Evolutionary conservation across 2,329 filamentous ascomycete species (phyloP), one percentile per base, ranked within the genome.

Genomic region (Iodosphaeria phyllophila): DNA sequence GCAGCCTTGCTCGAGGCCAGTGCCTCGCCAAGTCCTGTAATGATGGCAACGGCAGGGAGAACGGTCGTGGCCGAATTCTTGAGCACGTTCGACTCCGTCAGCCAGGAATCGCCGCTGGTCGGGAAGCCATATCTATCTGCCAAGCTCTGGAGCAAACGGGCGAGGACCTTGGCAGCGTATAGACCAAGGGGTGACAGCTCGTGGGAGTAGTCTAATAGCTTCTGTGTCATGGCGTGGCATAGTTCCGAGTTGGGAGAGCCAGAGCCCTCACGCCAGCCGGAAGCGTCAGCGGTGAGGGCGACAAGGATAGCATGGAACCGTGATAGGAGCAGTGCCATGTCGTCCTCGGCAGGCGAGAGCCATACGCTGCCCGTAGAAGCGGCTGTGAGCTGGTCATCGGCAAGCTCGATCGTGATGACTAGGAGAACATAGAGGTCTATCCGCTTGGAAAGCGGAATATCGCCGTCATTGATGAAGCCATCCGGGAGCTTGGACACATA

Each of bases 401-500:
- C 56, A 5, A 71, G 40, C 29, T 64, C 56, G 0, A 52, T 41
- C 2, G 60, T 61, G 6, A 73, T 38, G 20, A 48, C 52, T 4
- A 70, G 50, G 1, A 61, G 47, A 31, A 60, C 58, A 2, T 72
- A 26, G 2, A 69, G 37, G 28, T 71, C 60, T 6, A 58, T 44
- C 25, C 58, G 55, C 12, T 52, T 48, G 2, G 50, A 40, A 3
- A 40, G 37, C 1, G 60, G 51, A 0, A 66, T 32, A 0, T 44
- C 35, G 0, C 49, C 35, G 1, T 60, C 28, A 3, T 52, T 36
- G 7, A 60, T 35, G 0, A 51, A 48, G 3, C 47, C 43, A 1
- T 46, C 39, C 0, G 83, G 42, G 1, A 89, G 43, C 24, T 60
- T 60, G 5, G 59, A 55, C 0, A 69, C 63, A 43, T 83, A 92